Base-by-base conservation (phyloP, 495 filamentous ascomycete species). In the Aspergillus sclerotiicarbonarius region DNA sequence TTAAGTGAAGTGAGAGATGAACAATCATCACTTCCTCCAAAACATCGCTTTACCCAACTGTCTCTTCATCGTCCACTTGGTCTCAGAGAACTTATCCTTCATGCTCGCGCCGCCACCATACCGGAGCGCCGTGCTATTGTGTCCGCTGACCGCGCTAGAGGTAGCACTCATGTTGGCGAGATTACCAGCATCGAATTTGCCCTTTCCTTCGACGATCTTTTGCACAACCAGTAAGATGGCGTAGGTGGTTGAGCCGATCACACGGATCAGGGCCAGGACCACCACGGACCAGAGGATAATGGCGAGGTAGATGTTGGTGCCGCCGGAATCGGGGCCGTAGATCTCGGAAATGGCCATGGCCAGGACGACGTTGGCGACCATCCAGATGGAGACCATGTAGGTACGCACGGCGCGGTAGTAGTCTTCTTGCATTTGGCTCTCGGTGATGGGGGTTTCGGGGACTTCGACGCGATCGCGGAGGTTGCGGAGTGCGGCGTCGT, bases 341-440 rank as follows among this genome's bases (percentile, higher is more conserved):
- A 89, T 85, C 74, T 98, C 93, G n/a, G 82, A 87, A 0, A 98
- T 89, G 7, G 87, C 84, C 95, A 99, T 98, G 58, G 89, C 92
- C 9, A 99, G 82, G 59, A 96, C 82, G 12, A 90, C 89, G 68
- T 99, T 99, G 47, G 86, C 84, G 6, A 94, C 75, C 86, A 99
- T 90, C 95, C 95, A 99, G 32, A 85, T 80, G n/a, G 93, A 86
- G 0, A 99, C 95, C 85, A 99, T 96, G 83, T 99, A 99, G 12
- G 95, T 98, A 39, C 95, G 87, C 45, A 99, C 95, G 46, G 90
- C 91, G 63, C 91, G 89, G 79, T 99, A 99, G 79, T 99, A 99
- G 73, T 99, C 95, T 70, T 98, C 92, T 70, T 98, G 93, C 71
- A 88, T 72, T 77, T 97, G 93, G 10, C 84, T 78, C 54, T 97